A percentile compares a stretch with the other conserved stretches of the same genome.
Conservation (phyloP, 75 land plant species). For the Azolla pinnata region DNA sequence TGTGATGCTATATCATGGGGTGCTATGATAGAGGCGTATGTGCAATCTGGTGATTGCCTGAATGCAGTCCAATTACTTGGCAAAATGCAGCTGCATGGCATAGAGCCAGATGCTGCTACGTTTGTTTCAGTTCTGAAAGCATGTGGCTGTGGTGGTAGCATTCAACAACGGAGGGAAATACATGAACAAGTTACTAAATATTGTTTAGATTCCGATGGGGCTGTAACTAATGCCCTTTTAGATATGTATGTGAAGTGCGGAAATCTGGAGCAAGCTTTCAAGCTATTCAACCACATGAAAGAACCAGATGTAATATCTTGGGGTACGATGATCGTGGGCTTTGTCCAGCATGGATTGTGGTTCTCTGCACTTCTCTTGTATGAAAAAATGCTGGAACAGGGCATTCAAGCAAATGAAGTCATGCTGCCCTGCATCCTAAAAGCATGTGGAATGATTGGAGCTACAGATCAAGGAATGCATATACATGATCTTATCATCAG, state of each 20-base stretch:
- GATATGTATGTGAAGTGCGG: slow-evolving; percentile 22
- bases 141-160: not conserved
- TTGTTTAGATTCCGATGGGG: slow-evolving; percentile 11
- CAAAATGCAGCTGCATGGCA: not conserved
- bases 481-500: not conserved
- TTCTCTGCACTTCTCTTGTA: slow-evolving; percentile 16
- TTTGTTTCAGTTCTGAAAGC: not conserved
- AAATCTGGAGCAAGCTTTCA: slow-evolving; percentile 10
- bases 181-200: slow-evolving; percentile 4
- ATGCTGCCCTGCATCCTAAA: slow-evolving; percentile 15
- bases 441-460: slow-evolving; percentile 4
- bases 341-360: slow-evolving; percentile 15
- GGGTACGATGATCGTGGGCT: slow-evolving; percentile 26
- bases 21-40: slow-evolving; percentile 16
- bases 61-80: not conserved
- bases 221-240: slow-evolving; percentile 16
- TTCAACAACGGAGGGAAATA: slow-evolving; percentile 4
- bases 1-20: slow-evolving; percentile 16
- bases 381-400: slow-evolving; percentile 23
- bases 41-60: not conserved
- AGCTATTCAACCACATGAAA: slow-evolving; percentile 10
- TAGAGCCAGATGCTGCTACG: not conserved
- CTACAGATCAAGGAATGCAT: not conserved
- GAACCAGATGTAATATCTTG: slow-evolving; percentile 15
- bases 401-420: slow-evolving; percentile 13